Evolutionary conservation across 2,329 filamentous ascomycete species (phyloP).

Genomic region (Coniochaeta sp.): DNA sequence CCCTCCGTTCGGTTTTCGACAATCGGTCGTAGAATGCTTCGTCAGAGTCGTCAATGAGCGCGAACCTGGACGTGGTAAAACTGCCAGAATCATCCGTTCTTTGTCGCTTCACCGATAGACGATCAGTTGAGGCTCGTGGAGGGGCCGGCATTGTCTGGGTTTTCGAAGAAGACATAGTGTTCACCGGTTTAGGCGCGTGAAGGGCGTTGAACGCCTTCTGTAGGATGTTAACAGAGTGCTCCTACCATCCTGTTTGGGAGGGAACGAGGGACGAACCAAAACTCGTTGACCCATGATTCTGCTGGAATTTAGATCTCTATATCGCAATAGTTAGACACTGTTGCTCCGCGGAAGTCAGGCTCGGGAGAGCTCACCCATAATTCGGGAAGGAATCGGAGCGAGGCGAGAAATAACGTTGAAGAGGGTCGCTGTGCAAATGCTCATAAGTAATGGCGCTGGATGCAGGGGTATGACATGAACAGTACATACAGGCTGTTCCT

Average conservation of each 20-base stretch:
- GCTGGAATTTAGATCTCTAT: background rate
- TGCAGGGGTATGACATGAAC: no score
- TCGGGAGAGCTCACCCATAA: constrained; percentile 1
- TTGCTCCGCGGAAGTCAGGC: background rate
- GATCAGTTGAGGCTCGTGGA: background rate
- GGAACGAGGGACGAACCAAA: background rate
- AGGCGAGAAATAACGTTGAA: background rate
- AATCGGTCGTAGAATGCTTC: background rate
- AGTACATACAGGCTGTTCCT: background rate
- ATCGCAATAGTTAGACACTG: background rate
- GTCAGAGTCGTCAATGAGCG: background rate
- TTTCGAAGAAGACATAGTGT: background rate
- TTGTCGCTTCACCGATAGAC: background rate
- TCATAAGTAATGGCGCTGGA: background rate
- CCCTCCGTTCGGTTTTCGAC: background rate
- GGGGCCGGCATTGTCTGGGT: background rate
- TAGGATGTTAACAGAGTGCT: background rate
- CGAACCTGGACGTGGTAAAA: background rate
- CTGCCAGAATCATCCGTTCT: background rate
- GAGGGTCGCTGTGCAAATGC: background rate
- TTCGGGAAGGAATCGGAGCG: background rate
- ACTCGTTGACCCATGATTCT: background rate
- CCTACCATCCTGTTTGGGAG: background rate
- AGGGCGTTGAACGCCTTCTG: background rate
- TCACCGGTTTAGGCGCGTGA: background rate